These are phyloP conservation scores for Penicillium waksmanii DNA, from an alignment of 495 filamentous ascomycete genomes.

Conservation along the genomic window DNA sequence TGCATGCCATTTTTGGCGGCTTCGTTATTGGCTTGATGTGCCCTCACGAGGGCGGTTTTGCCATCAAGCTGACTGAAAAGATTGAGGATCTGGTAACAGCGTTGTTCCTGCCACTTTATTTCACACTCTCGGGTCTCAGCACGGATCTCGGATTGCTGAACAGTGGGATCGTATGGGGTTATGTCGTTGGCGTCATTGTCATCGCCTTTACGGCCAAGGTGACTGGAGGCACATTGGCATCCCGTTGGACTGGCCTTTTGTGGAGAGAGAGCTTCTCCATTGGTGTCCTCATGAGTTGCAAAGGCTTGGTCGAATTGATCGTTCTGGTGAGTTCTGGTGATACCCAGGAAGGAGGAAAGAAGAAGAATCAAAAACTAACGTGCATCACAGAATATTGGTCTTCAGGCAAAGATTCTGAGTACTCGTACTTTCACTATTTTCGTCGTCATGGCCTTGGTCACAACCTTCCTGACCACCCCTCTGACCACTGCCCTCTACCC, in stretches of 20 bases:
- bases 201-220: conserved; percentile 90
- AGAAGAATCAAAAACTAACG: background rate
- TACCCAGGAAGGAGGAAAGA: background rate
- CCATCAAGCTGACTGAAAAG: conserved; percentile 94
- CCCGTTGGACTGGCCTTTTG: conserved; percentile 73
- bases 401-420: conserved; percentile 88
- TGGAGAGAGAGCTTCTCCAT: conserved; percentile 95
- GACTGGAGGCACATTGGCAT: conserved; percentile 80
- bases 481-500: conserved; percentile 80
- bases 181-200: conserved; percentile 81
- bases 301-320: conserved; percentile 94
- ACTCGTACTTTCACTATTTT: conserved; percentile 94
- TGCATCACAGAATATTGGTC: conserved; percentile 78
- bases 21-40: conserved; percentile 92
- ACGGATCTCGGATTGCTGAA: conserved; percentile 89
- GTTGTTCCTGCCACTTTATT: conserved; percentile 93
- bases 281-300: conserved; percentile 95
- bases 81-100: conserved; percentile 89
- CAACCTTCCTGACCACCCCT: conserved; percentile 90
- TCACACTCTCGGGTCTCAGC: conserved; percentile 86
- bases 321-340: conserved; percentile 68
- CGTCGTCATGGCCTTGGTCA: conserved; percentile 95
- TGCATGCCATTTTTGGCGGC: conserved; percentile 88
- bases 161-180: conserved; percentile 85
- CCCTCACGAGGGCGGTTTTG: conserved; percentile 92